Evolutionary conservation across 768 basidiomycete genomes (phyloP).

Genomic region (Pisolithus microcarpus): DNA sequence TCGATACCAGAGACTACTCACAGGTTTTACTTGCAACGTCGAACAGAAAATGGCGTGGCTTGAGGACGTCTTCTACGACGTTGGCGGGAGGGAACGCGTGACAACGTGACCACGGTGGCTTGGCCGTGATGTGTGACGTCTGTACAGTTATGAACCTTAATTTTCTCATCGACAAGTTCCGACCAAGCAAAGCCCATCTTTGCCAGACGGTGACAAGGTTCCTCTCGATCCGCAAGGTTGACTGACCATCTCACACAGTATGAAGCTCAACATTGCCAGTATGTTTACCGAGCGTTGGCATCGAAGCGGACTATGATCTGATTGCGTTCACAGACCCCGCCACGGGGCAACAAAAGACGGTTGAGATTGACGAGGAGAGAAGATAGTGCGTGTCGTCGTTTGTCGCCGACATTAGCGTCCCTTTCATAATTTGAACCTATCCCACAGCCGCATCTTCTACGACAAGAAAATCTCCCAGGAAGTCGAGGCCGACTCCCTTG

Average conservation of each 20-base stretch:
- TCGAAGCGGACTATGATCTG: conserved; percentile 3
- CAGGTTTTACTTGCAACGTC: conserved; percentile 25
- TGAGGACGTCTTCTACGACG: conserved; percentile 35
- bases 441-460: conserved; percentile 80
- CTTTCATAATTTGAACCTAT: not conserved
- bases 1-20: conserved; percentile 22
- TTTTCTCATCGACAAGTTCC: conserved; percentile 23
- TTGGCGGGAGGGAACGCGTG: conserved; percentile 27
- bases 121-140: conserved; percentile 36
- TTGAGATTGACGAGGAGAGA: conserved; percentile 91
- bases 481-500: conserved; percentile 82
- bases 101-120: conserved; percentile 23
- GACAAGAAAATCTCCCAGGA: conserved; percentile 97
- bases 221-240: conserved; percentile 23
- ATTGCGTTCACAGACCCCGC: conserved; percentile 65
- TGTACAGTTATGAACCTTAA: conserved; percentile 62
- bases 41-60: conserved; percentile 25
- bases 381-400: conserved; percentile 48
- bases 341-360: conserved; percentile 93
- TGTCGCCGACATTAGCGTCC: not conserved
- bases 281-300: conserved; percentile 11
- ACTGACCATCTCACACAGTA: conserved; percentile 34
- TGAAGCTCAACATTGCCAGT: conserved; percentile 99
- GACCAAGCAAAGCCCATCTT: conserved; percentile 28
- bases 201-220: conserved; percentile 40